Percentiles rank a stretch among this genome's conserved stretches.
Conservation (phyloP, 176 grass and related monocot genomes). For the Ensete ventricosum region DNA sequence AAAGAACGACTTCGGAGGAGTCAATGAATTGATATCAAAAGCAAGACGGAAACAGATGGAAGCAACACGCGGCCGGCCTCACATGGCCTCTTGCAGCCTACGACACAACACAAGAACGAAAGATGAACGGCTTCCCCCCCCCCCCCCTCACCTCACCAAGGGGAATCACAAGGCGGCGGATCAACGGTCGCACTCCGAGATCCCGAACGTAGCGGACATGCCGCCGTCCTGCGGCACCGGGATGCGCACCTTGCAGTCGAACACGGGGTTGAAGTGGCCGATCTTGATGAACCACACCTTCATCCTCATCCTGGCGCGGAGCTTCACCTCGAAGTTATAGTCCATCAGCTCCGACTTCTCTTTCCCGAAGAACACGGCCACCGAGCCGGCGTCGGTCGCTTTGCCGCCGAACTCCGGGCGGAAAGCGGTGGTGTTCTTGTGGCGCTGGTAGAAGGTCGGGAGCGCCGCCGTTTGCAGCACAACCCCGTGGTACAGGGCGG, state of each 20-base stretch:
- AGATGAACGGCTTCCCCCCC: too few species aligned
- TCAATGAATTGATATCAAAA: too few species aligned
- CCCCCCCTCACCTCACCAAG: too few species aligned
- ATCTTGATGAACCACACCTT: not conserved
- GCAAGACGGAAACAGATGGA: too few species aligned
- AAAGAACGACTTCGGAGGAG: too few species aligned
- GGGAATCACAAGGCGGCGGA: not conserved
- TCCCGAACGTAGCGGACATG: not conserved
- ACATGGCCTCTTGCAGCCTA: too few species aligned
- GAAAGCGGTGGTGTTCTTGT: not conserved
- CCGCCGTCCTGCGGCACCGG: not conserved
- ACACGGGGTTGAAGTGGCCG: not conserved
- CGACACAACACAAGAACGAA: too few species aligned
- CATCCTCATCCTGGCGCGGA: not conserved
- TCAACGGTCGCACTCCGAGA: not conserved
- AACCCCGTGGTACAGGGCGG: not conserved
- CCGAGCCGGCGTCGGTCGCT: not conserved
- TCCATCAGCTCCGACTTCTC: not conserved
- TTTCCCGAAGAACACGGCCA: not conserved
- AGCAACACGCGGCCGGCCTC: too few species aligned
- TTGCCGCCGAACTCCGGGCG: not conserved
- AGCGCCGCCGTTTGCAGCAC: not conserved
- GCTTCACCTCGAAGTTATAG: slow-evolving; percentile 4
- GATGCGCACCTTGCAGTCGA: not conserved
- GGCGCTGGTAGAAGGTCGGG: not conserved